Evolutionary conservation across 352 stramenopile genomes (phyloP).

Genomic region (Plasmopara viticola): DNA sequence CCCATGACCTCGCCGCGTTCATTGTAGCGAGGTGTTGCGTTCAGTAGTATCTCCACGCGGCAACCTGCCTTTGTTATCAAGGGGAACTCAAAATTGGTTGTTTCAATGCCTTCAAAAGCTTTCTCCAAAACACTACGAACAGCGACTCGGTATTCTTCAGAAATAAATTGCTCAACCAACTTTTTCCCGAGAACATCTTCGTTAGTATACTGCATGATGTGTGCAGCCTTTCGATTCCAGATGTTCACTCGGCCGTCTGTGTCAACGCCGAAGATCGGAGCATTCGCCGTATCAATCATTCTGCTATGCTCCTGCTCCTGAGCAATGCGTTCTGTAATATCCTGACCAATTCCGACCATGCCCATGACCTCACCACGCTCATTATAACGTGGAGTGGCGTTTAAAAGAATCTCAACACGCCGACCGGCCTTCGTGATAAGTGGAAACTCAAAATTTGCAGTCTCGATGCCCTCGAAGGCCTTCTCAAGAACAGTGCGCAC

Average conservation of each 20-base stretch:
- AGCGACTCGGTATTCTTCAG: constrained; percentile 39
- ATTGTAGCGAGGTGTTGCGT: constrained; percentile 32
- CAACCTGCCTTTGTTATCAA: too few relatives aligned
- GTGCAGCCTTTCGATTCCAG: constrained; percentile 52
- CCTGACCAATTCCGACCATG: too few relatives aligned
- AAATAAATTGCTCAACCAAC: constrained; percentile 54
- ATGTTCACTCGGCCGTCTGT: constrained; percentile 54
- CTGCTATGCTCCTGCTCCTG: too few relatives aligned
- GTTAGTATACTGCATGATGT: constrained; percentile 44
- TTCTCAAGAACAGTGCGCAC: constrained; percentile 29
- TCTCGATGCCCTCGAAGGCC: constrained; percentile 47
- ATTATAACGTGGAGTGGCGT: too few relatives aligned
- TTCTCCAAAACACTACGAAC: constrained; percentile 46
- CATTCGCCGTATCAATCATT: constrained; percentile 67
- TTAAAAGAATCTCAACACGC: too few relatives aligned
- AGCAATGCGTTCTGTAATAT: too few relatives aligned
- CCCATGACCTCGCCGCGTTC: constrained; percentile 59
- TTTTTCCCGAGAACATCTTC: constrained; percentile 56
- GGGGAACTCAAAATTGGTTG: constrained; percentile 53
- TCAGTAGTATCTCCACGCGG: constrained; percentile 41
- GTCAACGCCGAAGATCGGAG: constrained; percentile 65
- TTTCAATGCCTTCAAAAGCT: constrained; percentile 45
- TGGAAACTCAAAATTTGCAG: neutral
- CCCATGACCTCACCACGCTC: too few relatives aligned
- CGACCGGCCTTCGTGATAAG: too few relatives aligned